Percentiles rank a stretch among this genome's conserved stretches.
Evolutionary conservation across 1,284 basidiomycete species (phyloP).

Genomic region (Mycena citricolor): DNA sequence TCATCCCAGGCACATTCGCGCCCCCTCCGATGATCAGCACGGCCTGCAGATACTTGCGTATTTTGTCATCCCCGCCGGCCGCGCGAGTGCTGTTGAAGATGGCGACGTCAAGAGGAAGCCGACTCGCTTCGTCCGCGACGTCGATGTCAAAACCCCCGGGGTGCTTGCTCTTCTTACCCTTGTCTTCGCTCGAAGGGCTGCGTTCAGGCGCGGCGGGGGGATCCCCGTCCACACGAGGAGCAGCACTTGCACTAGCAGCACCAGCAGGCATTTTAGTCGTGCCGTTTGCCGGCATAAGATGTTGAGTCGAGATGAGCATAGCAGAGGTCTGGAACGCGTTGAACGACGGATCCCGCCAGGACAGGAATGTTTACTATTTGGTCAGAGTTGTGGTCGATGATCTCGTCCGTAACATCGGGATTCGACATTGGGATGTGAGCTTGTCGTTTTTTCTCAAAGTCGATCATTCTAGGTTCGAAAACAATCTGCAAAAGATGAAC

Average conservation of each 20-base stretch:
- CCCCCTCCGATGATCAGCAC: constrained; percentile 89
- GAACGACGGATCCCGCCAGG: constrained; percentile 7
- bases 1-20: constrained; percentile 72
- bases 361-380: constrained; percentile 50
- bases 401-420: constrained; percentile 69
- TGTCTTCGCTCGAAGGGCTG: too few relatives aligned
- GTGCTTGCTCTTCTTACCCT: constrained; percentile 34
- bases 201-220: too few relatives aligned
- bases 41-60: constrained; percentile 85
- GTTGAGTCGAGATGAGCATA: constrained; percentile 84
- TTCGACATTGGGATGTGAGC: constrained; percentile 47
- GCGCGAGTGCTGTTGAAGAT: constrained; percentile 90
- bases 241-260: too few relatives aligned
- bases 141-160: constrained; percentile 57
- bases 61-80: constrained; percentile 84
- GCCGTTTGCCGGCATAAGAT: constrained; percentile 55
- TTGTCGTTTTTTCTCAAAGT: constrained; percentile 78
- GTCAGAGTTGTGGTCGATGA: constrained; percentile 63
- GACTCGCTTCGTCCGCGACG: constrained; percentile 82
- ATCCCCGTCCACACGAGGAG: too few relatives aligned
- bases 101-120: constrained; percentile 91
- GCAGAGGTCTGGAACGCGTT: constrained; percentile 39
- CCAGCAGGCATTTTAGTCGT: constrained; percentile 8
- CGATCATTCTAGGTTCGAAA: constrained; percentile 90
- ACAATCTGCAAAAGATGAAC: constrained; percentile 57